Base-by-base conservation (phyloP, 768 basidiomycete species). In the Clathrus columnatus region DNA sequence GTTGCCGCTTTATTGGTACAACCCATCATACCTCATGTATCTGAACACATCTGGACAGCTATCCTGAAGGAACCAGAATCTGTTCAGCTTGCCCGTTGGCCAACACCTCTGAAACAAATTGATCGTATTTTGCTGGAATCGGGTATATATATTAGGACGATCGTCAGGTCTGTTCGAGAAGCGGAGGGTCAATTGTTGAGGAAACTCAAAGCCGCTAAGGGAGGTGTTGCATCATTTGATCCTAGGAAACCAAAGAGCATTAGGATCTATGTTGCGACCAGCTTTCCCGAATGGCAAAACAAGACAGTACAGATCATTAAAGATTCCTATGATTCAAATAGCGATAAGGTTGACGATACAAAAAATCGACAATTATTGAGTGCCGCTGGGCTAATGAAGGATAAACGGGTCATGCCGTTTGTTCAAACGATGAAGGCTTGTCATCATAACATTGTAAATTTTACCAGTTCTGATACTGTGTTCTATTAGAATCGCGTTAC, bases 351-450 rank as follows among this genome's bases (percentile, higher is more conserved):
- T 29, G 90, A 99, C 64, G 93, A 97, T 65, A 82, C 72, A 32
- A 84, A 83, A 67, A 81, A 94, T 50, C 79, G 84, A 67, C 74
- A 81, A 62, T 61, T 79, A 61, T 67, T 98, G 67, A 77, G 76
- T 7, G 75, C 80, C 65, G 77, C 75, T 20, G 92, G 90, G 4
- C 66, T 97, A 67, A 84, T 93, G 72, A 97, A 96, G 78, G 92
- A 98, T 72, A 98, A 98, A 75, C 81, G 84, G 43, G 79, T 79
- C 42, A 98, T 97, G 95, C 94, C 94, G 5, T 97, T 95, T 71
- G 81, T 93, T 46, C 89, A 95, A 57, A 72, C 77, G 27, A 88
- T 97, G 83, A 94, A 96, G 84, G 95, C 93, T 51, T 32, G 75
- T 64, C 10, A 5, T 41, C 47, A 42, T 54, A 36, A 14, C 18